Conservation (phyloP, 345 rosid species). For the Hevea brasiliensis region DNA sequence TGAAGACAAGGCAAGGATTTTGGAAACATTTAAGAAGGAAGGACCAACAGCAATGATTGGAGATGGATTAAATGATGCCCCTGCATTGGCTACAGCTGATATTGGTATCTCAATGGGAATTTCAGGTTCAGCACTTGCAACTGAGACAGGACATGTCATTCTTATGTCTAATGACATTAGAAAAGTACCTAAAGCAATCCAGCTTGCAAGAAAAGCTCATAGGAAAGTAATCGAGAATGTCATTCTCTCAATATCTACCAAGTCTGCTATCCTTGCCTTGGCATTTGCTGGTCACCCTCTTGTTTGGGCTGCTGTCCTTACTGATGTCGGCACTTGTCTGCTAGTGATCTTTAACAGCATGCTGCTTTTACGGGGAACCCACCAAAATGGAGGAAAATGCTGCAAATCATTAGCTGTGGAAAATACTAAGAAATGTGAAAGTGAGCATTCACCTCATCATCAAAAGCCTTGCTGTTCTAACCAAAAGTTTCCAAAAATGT, state of each 20-base stretch:
- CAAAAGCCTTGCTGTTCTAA: constrained; percentile 14
- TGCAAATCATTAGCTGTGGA: constrained; percentile 14
- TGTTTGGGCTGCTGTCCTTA: constrained; percentile 88
- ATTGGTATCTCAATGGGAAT: constrained; percentile 93
- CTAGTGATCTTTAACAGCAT: constrained; percentile 82
- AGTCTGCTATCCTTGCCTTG: constrained; percentile 62
- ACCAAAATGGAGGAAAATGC: constrained; percentile 29
- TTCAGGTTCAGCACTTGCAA: constrained; percentile 86
- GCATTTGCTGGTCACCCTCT: constrained; percentile 82
- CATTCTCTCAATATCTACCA: constrained; percentile 54
- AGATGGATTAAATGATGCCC: constrained; percentile 92
- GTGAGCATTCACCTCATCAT: constrained; percentile 4
- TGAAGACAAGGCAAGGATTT: constrained; percentile 59
- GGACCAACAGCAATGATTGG: constrained; percentile 84
- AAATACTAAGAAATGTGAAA: constrained; percentile 2
- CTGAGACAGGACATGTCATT: constrained; percentile 73
- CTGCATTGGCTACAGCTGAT: constrained; percentile 85
- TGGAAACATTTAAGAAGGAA: constrained; percentile 47
- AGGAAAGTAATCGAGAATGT: constrained; percentile 76
- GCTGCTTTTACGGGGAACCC: constrained; percentile 44
- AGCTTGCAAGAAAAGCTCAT: constrained; percentile 53
- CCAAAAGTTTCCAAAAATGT: constrained; percentile 1
- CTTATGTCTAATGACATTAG: constrained; percentile 84
- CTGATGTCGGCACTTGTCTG: constrained; percentile 86
- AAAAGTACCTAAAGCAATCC: constrained; percentile 64